Percentiles rank a stretch among this genome's conserved stretches.
Evolutionary conservation across 192 early-diverging fungal species (phyloP).

Genomic region (Phlyctochytrium bullatum): DNA sequence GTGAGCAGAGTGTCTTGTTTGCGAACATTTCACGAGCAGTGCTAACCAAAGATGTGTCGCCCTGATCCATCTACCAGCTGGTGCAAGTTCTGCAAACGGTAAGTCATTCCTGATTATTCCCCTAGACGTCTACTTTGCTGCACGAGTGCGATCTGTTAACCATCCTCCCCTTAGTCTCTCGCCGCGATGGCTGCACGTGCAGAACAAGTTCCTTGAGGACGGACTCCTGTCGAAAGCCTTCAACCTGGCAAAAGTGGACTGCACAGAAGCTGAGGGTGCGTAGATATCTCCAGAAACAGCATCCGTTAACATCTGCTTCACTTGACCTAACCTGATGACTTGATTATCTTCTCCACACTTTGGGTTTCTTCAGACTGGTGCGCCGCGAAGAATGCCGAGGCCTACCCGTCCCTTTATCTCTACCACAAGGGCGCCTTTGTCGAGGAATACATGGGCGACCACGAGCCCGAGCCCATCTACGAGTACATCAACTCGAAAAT

Average conservation of each 20-base stretch:
- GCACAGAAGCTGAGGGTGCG: slow-evolving; percentile 12
- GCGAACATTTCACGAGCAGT: neutral
- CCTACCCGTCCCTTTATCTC: slow-evolving; percentile 33
- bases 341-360: too few species aligned
- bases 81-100: slow-evolving; percentile 22
- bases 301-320: too few species aligned
- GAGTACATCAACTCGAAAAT: neutral
- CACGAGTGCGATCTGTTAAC: too few species aligned
- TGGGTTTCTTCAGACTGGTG: slow-evolving; percentile 25
- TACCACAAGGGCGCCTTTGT: slow-evolving; percentile 32
- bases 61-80: neutral
- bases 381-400: slow-evolving; percentile 5
- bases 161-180: neutral
- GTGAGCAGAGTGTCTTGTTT: slow-evolving; percentile 1
- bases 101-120: neutral
- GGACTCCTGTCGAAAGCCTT: slow-evolving; percentile 13
- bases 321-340: too few species aligned
- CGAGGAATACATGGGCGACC: slow-evolving; percentile 37
- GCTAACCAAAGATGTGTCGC: neutral
- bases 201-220: slow-evolving; percentile 14
- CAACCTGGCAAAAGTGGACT: slow-evolving; percentile 22
- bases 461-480: slow-evolving; percentile 11
- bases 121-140: neutral
- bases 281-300: too few species aligned
- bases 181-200: slow-evolving; percentile 17